Evolutionary conservation across 1,284 basidiomycete genomes (phyloP), one percentile per base, ranked within the genome.

Genomic region (Moesziomyces parantarcticus): DNA sequence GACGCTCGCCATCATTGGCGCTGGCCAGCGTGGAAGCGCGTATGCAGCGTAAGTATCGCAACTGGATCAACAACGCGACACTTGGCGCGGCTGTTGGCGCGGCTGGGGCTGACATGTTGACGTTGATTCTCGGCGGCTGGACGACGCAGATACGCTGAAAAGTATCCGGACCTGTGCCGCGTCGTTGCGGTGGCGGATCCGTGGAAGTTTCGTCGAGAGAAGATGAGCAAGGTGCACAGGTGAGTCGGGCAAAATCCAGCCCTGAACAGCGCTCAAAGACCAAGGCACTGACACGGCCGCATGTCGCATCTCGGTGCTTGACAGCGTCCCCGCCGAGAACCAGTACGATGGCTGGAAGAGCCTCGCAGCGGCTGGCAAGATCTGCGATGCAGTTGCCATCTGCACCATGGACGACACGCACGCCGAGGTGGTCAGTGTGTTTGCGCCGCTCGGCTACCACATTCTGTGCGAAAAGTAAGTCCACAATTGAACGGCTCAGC

Each of bases 321-420:
- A 22, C 36, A 49, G 61, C 23, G 64, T 67, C 4, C 49, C 53
- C 1, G 49, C 46, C 16, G 64, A 60, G 43, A 50, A 61, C 49
- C 64, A 50, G 39, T 67, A 59, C 46, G 64, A 67, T 25, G 64
- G 64, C 14, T 67, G 64, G 64, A 55, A 67, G 58, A 60, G 58
- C 58, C 45, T 67, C 18, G 50, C 64, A 2, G 46, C 55, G 20
- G 64, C 53, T 3, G 64, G 58, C 58, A 67, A 67, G 64, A 44
- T 67, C 7, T 67, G 64, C 58, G 64, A 67, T 40, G 64, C 64
- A 1, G 64, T 67, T 13, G 64, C 64, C 20, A 53, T 67, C 23
- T 67, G 64, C 50, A 67, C 64, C 9, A 67, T 67, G 64, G 64
- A 67, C 50, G 64, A 67, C 50, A 67, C 64, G 36, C 64, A 67